Base-by-base conservation (phyloP, 495 filamentous ascomycete genomes). In the Hypoxylon fragiforme region DNA sequence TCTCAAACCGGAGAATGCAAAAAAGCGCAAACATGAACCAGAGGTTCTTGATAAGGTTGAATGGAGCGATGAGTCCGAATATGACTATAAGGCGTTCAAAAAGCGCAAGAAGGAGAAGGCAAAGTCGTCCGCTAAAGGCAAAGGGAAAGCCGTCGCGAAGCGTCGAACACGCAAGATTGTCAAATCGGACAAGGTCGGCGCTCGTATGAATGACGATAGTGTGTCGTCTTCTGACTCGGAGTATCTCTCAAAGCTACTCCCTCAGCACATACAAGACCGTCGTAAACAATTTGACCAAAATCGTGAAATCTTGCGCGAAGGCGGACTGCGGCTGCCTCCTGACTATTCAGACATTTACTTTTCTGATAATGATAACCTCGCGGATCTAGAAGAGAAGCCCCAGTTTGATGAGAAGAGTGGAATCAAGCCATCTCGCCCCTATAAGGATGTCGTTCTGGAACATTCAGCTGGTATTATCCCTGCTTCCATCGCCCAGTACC, bases 401-500 rank as follows among this genome's bases (percentile, higher is more conserved):
- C 70, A 79, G 1, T 90, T 96, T 35, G 79, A 81, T 1, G 57
- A 65, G 24, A 71, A 67, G 21, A 75, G 70, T 22, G 73, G 73
- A 9, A 75, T 83, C 42, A 81, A 78, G 12, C 82, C 88, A 1
- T 83, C 72, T 37, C 79, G 83, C 7, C 69, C 77, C 9, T 94
- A 95, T 65, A 77, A 85, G 57, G 89, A 95, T 54, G 85, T 92
- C 35, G 73, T 79, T 16, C 75, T 97, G 26, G 79, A 82, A 13
- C 82, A 83, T 54, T 94, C 95, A 1, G 80, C 85, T 0, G 95
- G 94, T 1, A 55, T 94, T 7, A 90, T 98, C 47, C 94, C 94
- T 1, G 92, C 92, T 3, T 83, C 90, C 1, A 89, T 97, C 45
- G 91, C 94, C 2, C 92, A 96, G 66, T 96, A 92, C 77, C 77